phyloP scores from a whole-genome alignment of 129 eudicot species.

The Flaveria brownii region DNA sequence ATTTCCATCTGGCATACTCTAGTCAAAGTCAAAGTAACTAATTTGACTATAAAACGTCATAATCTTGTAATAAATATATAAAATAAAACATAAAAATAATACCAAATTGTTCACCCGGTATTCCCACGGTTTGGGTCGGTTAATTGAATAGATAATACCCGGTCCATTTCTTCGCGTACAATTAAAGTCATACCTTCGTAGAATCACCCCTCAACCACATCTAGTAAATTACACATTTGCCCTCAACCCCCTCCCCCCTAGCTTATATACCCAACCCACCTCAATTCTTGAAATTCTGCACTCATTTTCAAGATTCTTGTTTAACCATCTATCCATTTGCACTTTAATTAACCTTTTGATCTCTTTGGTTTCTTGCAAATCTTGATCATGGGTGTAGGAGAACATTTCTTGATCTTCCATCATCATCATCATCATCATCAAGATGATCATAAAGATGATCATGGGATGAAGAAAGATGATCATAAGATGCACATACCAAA shows the following conservation, averaged over 20 bases:
- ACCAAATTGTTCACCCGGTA: background rate
- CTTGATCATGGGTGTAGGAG: constrained; percentile 55
- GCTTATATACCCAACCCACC: background rate
- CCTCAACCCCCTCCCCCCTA: constrained; percentile 15
- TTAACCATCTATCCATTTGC: constrained; percentile 46
- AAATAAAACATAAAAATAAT: background rate
- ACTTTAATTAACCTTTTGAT: constrained; percentile 64
- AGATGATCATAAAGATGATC: constrained; percentile 32
- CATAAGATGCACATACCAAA: constrained; percentile 56
- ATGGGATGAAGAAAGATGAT: constrained; percentile 41
- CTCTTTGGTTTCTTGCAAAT: constrained; percentile 40
- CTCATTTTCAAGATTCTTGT: constrained; percentile 32
- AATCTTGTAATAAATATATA: background rate
- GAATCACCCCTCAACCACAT: constrained; percentile 7
- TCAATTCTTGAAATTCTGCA: constrained; percentile 6
- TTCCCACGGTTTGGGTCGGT: constrained; percentile 13
- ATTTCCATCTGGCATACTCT: background rate
- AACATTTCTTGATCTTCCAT: constrained; percentile 48
- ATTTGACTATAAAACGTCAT: constrained; percentile 6
- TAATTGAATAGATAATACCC: constrained; percentile 17
- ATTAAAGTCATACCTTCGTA: constrained; percentile 27
- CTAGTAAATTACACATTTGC: constrained; percentile 9
- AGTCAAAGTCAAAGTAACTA: constrained; percentile 7
- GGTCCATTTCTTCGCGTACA: constrained; percentile 12
- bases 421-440: constrained; percentile 38